Evolutionary conservation across 2,329 filamentous ascomycete genomes (phyloP), one percentile per base, ranked within the genome.

Genomic region (Lojkania enalia): DNA sequence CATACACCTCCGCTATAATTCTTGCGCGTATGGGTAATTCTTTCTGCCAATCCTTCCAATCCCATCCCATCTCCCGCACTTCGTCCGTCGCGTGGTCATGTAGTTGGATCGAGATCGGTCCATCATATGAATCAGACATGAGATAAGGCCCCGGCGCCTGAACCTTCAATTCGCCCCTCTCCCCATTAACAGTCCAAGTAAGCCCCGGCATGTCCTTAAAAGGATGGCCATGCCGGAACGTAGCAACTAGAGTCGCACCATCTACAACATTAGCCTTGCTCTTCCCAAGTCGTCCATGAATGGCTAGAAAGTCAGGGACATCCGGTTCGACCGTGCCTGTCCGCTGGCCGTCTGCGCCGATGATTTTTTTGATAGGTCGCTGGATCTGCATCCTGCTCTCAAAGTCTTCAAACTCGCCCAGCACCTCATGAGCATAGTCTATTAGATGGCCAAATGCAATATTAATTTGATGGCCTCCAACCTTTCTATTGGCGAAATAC

Each of bases 31-130:
- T 52, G 6, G 46, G 42, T 16, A 70, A 21, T 5, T 56, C 66
- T 2, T 59, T 58, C 7, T 67, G 54, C 68, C 70, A 65, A 42
- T 64, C 64, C 35, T 71, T 66, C 56, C 75, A 75, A 35, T 72
- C 61, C 29, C 71, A 75, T 53, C 69, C 66, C 42, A 71, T 56
- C 13, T 62, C 52, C 12, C 46, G 48, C 1, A 66, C 54, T 25
- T 63, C 44, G 19, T 62, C 64, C 7, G 52, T 60, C 14, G 39
- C 54, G 36, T 60, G 51, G 15, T 62, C 48, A 13, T 67, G 58
- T 3, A 61, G 40, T 39, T 58, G 36, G 19, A 69, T 66, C 1
- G 40, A 51, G 2, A 65, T 43, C 2, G 53, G 55, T 11, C 44
- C 52, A n/a, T 52, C 15, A 14, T 38, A 50, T 5, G 48, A 49